Base-by-base conservation (phyloP, 75 land plant species). In the Adiantum capillusveneris region DNA sequence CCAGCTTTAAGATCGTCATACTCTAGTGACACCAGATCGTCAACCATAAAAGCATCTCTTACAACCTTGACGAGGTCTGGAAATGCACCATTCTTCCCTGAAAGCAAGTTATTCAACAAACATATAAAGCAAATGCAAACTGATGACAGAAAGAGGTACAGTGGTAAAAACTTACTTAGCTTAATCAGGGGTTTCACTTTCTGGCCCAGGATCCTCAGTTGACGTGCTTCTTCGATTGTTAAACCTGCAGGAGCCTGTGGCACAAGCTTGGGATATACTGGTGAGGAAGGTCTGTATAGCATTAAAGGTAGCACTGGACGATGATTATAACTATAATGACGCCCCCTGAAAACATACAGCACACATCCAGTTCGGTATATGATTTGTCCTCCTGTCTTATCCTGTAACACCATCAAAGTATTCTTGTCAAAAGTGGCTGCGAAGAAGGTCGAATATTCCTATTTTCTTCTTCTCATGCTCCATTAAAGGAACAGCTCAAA, bases 41-140 rank as follows among this genome's bases (percentile, higher is more conserved):
- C 86, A 25, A 58, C 85, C 71, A 79, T 72, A 79, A 94, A 94
- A 39, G 95, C 95, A 37, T 81, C 81, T 60, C 71, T 81, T 22
- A 94, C 83, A 26, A 70, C 36, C 7, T 64, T 70, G 19, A 79
- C 87, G 26, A 94, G 83, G 52, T 76, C 59, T 18, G 37, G 39
- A 58, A 89, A 94, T 11, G 85, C 87, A 45, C 98, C 98, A 79
- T 94, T 93, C 64, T 83, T 93, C 7, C 66, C 98, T 93, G 81
- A 74, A 19, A 17, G n/a, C 9, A 34, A 34, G 37, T 34, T 18
- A 46, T 18, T 18, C 6, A 14, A 46, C 14, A 41, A 41, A 9
- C 9, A 41, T 9, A 14, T 9, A 41, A 14, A 9, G 43, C n/a
- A 29, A 20, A 30, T 12, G 31, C n/a, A n/a, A n/a, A n/a, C n/a